Percentiles rank a stretch among this genome's conserved stretches.
Conservation (phyloP, 1,284 basidiomycete genomes). For the Gymnopus androsaceus region DNA sequence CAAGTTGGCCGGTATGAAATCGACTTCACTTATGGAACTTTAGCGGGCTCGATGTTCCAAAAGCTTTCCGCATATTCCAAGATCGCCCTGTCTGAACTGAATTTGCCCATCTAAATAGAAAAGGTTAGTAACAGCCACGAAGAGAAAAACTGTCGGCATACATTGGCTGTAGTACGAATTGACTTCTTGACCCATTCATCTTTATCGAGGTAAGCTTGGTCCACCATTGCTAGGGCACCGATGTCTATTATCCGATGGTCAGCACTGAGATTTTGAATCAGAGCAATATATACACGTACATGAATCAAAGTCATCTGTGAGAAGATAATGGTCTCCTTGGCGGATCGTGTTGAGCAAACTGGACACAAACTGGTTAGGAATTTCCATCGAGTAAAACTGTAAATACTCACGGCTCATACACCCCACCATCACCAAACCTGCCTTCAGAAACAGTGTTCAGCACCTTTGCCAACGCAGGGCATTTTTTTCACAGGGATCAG, state of each 20-base stretch:
- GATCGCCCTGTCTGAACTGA: slow-evolving; percentile 90
- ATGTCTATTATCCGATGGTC: slow-evolving; percentile 52
- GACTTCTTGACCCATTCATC: slow-evolving; percentile 91
- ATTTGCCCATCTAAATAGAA: slow-evolving; percentile 82
- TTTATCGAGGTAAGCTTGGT: slow-evolving; percentile 80
- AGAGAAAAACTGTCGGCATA: slow-evolving; percentile 19
- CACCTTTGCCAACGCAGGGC: slow-evolving; percentile 74
- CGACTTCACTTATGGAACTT: slow-evolving; percentile 25
- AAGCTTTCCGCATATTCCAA: slow-evolving; percentile 85
- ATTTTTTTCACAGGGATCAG: slow-evolving; percentile 77
- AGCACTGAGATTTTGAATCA: neutral
- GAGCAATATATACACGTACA: slow-evolving; percentile 49
- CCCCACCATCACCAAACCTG: slow-evolving; percentile 72
- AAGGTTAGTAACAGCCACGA: neutral
- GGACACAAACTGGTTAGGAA: slow-evolving; percentile 19
- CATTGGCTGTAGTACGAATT: slow-evolving; percentile 80
- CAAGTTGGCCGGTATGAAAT: no score
- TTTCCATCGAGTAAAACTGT: neutral
- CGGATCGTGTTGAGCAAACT: slow-evolving; percentile 74
- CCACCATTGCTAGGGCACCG: slow-evolving; percentile 80
- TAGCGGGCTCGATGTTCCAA: slow-evolving; percentile 66
- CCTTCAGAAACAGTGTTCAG: slow-evolving; percentile 73
- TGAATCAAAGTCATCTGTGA: slow-evolving; percentile 90
- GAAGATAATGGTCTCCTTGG: slow-evolving; percentile 78
- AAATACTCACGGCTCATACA: slow-evolving; percentile 74